Conservation (phyloP, 2,329 filamentous ascomycete genomes). For the Colletotrichum truncatum region DNA sequence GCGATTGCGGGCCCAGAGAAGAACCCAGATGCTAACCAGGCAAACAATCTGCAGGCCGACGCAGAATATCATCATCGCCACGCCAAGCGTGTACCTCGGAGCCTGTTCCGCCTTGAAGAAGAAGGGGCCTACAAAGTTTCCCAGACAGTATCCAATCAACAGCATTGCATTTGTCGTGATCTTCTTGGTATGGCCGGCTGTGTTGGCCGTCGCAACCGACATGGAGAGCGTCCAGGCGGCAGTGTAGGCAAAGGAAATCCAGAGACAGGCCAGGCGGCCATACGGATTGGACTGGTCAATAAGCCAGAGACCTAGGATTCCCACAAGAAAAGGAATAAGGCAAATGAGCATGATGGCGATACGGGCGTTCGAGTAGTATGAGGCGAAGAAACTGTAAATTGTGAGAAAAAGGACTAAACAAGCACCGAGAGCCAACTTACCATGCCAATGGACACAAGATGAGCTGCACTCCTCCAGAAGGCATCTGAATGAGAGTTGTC, state of each 20-base stretch:
- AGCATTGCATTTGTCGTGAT: constrained; percentile 63
- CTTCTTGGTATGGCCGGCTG: constrained; percentile 73
- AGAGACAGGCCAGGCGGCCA: constrained; percentile 36
- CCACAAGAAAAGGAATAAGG: constrained; percentile 29
- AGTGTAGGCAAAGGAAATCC: constrained; percentile 39
- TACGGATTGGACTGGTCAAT: constrained; percentile 26
- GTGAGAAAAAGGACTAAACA: background rate
- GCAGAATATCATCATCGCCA: constrained; percentile 35
- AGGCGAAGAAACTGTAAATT: constrained; percentile 12
- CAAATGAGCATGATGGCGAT: constrained; percentile 31
- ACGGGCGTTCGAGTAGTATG: constrained; percentile 24
- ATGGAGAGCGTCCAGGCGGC: constrained; percentile 31
- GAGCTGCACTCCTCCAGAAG: constrained; percentile 57
- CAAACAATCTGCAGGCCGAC: constrained; percentile 21
- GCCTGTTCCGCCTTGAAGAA: constrained; percentile 47
- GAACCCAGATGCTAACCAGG: background rate
- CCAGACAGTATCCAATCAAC: constrained; percentile 38
- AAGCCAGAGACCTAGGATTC: constrained; percentile 29
- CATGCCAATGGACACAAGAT: constrained; percentile 24
- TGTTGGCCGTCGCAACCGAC: constrained; percentile 68
- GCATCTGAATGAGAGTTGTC: constrained; percentile 73
- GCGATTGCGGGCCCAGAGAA: constrained; percentile 16
- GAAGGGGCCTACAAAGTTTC: constrained; percentile 70
- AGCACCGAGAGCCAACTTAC: background rate
- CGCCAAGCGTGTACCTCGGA: constrained; percentile 37